Base-by-base conservation (phyloP, 805 yeast genomes). In the Candida sonorensis region DNA sequence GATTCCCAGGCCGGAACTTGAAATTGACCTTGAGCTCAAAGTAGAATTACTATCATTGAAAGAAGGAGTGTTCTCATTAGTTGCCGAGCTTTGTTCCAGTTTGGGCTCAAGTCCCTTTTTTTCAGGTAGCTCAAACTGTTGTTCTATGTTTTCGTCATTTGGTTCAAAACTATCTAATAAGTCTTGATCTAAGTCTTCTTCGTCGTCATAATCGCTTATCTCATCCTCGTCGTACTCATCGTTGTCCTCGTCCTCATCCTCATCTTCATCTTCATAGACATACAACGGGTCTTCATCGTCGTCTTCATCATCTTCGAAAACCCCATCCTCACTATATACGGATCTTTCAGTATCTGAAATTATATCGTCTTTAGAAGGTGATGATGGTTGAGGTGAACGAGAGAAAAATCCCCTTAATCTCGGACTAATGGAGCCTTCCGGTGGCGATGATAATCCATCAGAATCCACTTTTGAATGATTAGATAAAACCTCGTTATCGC, bases 201-300 rank as follows among this genome's bases (percentile, higher is more conserved):
- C 45, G 9, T 48, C 46, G 5, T 48, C 54, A 8, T 45, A 44
- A 10, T 45, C 53, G 4, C 45, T 23, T 14, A 23, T 25, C 22
- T 11, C 16, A 9, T 31, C 42, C 5, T 38, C 52, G 4, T 48
- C 50, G 14, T 51, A 51, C 13, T 52, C 51, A 18, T 49, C 51
- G 8, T 40, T 53, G 11, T 41, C 57, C 12, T 53, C 55, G 11
- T 51, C 52, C 14, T 53, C 57, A 21, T 51, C n/a, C n/a, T n/a
- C 57, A 14, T 57, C 64, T 6, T 55, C 59, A 8, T 54, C 58
- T 14, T 50, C 53, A 7, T 53, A 54, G 13, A n/a, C n/a, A n/a
- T n/a, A n/a, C n/a, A 50, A 18, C 6, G 9, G 6, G 20, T 18
- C 8, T 18, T 18, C 53, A 15, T 54, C 50, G 5, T 53, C 57